Conservation (phyloP, 2,329 filamentous ascomycete genomes). For the Diaporthe ampelina region DNA sequence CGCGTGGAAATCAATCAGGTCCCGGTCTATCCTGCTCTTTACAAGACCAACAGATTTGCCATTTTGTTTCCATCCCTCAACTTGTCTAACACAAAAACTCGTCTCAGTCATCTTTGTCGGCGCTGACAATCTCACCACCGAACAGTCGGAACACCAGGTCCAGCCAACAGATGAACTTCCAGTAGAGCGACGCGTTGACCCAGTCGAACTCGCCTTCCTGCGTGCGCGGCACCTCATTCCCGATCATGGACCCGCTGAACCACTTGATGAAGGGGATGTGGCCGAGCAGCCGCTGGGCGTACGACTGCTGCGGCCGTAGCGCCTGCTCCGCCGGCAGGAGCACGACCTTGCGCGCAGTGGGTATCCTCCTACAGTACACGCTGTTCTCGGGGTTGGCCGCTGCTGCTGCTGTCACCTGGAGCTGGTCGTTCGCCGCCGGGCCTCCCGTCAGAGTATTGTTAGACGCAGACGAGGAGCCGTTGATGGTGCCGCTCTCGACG, state of each 20-base stretch:
- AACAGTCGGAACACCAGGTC: constrained; percentile 72
- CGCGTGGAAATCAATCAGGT: not conserved
- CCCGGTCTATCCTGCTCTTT: not conserved
- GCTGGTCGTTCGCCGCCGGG: constrained; percentile 44
- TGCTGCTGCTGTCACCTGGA: constrained; percentile 26
- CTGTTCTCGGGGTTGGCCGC: constrained; percentile 49
- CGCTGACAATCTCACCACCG: constrained; percentile 68
- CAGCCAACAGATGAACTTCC: constrained; percentile 75
- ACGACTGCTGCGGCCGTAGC: constrained; percentile 76
- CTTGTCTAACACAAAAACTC: not conserved
- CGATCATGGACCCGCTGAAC: constrained; percentile 81
- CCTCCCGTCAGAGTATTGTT: constrained; percentile 56
- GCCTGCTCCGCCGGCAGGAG: constrained; percentile 79
- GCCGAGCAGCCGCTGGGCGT: constrained; percentile 73
- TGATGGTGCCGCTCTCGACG: constrained; percentile 68
- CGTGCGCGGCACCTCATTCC: constrained; percentile 79
- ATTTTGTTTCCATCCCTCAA: not conserved
- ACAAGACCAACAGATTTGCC: not conserved
- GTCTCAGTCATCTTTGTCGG: constrained; percentile 70
- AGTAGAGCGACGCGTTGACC: constrained; percentile 75
- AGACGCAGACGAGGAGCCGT: constrained; percentile 58
- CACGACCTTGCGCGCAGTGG: constrained; percentile 74
- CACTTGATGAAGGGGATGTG: constrained; percentile 79
- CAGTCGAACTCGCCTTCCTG: constrained; percentile 85
- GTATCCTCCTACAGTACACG: constrained; percentile 73